phyloP scores from a whole-genome alignment of 2,329 filamentous ascomycete species.

The Penicillium decumbens region DNA sequence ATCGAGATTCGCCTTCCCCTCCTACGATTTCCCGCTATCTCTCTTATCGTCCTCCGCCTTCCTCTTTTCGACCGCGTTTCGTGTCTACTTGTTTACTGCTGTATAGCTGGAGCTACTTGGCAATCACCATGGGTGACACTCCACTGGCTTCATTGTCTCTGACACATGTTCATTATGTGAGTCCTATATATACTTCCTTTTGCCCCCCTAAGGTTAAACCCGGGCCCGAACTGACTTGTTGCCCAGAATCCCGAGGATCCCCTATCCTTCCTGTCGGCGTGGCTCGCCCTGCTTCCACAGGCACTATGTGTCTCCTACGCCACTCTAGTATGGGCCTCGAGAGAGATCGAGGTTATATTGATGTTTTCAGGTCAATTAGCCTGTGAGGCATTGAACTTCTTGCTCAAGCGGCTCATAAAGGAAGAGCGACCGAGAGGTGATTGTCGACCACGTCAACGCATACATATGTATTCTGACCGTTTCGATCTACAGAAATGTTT shows the following conservation, averaged over 20 bases:
- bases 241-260: slow-evolving; percentile 75
- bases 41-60: slow-evolving; percentile 2
- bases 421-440: slow-evolving; percentile 80
- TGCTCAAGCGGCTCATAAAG: slow-evolving; percentile 83
- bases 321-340: slow-evolving; percentile 83
- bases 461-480: not conserved
- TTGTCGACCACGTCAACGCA: slow-evolving; percentile 23
- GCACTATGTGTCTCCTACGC: slow-evolving; percentile 85
- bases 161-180: slow-evolving; percentile 93
- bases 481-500: slow-evolving; percentile 55
- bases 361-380: slow-evolving; percentile 89
- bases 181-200: slow-evolving; percentile 26
- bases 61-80: not conserved
- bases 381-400: slow-evolving; percentile 88
- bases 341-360: slow-evolving; percentile 81
- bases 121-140: slow-evolving; percentile 29
- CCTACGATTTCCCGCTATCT: not conserved
- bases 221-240: not conserved
- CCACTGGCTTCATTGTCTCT: slow-evolving; percentile 84
- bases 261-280: slow-evolving; percentile 82
- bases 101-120: not conserved
- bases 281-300: slow-evolving; percentile 89
- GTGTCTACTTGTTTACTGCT: not conserved
- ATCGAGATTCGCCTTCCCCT: not conserved
- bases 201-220: too few relatives aligned